These are phyloP conservation scores for Serendipita vermifera DNA, from an alignment of 768 basidiomycete species.

Conservation along the genomic window DNA sequence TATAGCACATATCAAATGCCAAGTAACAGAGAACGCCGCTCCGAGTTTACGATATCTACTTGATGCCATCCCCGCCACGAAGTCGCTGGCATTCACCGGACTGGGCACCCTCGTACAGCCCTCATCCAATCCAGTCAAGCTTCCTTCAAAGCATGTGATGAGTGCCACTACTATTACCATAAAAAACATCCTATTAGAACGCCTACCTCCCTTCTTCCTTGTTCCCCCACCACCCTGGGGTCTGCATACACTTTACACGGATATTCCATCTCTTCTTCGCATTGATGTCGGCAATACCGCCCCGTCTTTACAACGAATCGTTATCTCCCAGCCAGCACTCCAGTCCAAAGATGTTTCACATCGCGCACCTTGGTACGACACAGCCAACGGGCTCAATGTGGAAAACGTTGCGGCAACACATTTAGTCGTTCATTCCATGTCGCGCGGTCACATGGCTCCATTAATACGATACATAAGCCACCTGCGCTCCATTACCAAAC, in stretches of 20 bases:
- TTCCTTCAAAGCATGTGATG: constrained; percentile 5
- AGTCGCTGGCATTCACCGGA: not conserved
- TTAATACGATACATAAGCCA: not conserved
- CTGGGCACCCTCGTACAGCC: not conserved
- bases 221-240: not conserved
- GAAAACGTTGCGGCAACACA: not conserved
- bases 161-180: not conserved
- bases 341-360: not conserved
- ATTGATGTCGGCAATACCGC: not conserved
- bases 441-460: not conserved
- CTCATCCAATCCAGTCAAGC: not conserved
- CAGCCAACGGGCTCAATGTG: not conserved
- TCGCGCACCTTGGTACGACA: constrained; percentile 8
- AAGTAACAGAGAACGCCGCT: constrained; percentile 1
- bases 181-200: not conserved
- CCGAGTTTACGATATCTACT: not conserved
- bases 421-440: constrained; percentile 2
- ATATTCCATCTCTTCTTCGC: not conserved
- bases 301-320: not conserved
- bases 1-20: not conserved
- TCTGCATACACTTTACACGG: not conserved
- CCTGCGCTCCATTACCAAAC: not conserved
- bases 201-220: not conserved
- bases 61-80: not conserved
- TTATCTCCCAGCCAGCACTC: not conserved